Percentiles rank a stretch among this genome's conserved stretches.
phyloP scores from a whole-genome alignment of 495 filamentous ascomycete species.

The Sordaria brevicollis region DNA sequence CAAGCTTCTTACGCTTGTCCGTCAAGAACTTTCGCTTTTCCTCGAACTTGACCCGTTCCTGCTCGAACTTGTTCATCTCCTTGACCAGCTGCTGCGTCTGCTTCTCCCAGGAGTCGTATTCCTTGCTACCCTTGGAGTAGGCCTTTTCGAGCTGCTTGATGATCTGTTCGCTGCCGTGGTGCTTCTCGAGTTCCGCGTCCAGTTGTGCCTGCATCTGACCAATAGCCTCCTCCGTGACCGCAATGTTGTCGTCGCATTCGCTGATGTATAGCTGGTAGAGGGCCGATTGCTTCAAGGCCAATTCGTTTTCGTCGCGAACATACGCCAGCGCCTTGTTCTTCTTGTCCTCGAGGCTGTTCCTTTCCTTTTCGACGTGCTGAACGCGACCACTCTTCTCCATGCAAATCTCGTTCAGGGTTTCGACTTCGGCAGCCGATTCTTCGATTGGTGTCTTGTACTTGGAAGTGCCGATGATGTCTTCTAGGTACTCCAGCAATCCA shows the following conservation, averaged over 20 bases:
- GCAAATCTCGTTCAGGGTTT: constrained; percentile 88
- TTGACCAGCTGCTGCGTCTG: constrained; percentile 69
- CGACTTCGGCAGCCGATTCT: constrained; percentile 78
- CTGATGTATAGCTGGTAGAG: constrained; percentile 85
- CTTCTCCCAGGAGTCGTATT: constrained; percentile 75
- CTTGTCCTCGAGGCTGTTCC: constrained; percentile 81
- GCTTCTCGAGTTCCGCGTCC: constrained; percentile 81
- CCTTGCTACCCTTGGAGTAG: constrained; percentile 70
- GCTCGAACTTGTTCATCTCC: constrained; percentile 86
- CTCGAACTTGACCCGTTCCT: constrained; percentile 92
- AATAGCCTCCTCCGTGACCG: constrained; percentile 83
- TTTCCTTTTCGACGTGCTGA: constrained; percentile 97
- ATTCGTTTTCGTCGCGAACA: constrained; percentile 86
- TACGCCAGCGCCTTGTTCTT: constrained; percentile 88
- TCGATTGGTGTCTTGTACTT: constrained; percentile 97
- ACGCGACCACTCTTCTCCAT: constrained; percentile 88
- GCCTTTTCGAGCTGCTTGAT: constrained; percentile 83
- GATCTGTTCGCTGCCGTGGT: constrained; percentile 79
- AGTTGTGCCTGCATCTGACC: constrained; percentile 80
- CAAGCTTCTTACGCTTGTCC: constrained; percentile 87
- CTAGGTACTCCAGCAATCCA: constrained; percentile 89
- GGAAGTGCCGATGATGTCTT: constrained; percentile 97
- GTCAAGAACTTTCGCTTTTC: constrained; percentile 91
- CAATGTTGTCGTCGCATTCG: constrained; percentile 78
- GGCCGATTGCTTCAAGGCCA: constrained; percentile 75